Conservation (phyloP, 768 basidiomycete genomes). For the Lanmaoa pseudosensibilis region DNA sequence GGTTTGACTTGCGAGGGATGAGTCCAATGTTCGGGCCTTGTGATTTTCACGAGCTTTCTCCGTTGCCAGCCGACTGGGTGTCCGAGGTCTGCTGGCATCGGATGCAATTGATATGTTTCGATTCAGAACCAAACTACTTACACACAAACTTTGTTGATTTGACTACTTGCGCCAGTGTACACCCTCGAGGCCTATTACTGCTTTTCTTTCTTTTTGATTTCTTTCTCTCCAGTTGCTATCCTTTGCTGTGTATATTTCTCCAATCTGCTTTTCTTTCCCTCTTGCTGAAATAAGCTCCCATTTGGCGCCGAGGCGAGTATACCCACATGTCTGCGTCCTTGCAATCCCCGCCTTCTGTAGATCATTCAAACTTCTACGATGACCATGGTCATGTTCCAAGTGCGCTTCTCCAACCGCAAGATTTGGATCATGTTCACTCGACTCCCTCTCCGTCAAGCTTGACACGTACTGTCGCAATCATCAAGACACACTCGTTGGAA, state of each 20-base stretch:
- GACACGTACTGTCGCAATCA: constrained; percentile 78
- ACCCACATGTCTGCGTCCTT: constrained; percentile 23
- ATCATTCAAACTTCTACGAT: constrained; percentile 20
- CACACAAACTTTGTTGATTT: constrained; percentile 13
- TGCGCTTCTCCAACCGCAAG: constrained; percentile 3
- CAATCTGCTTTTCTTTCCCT: constrained; percentile 4
- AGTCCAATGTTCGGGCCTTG: neutral
- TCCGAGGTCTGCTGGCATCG: constrained; percentile 15
- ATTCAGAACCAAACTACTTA: constrained; percentile 12
- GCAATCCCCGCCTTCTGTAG: constrained; percentile 13
- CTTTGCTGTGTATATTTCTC: constrained; percentile 26
- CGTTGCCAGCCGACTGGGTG: neutral
- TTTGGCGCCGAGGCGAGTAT: constrained; percentile 5
- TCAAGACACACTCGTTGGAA: constrained; percentile 74
- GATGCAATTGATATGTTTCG: constrained; percentile 5
- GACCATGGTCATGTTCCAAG: constrained; percentile 2
- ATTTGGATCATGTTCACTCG: constrained; percentile 1
- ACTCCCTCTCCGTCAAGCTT: constrained; percentile 13
- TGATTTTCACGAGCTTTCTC: neutral
- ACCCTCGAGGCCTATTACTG: constrained; percentile 2
- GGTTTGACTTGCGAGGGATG: neutral
- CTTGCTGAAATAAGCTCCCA: neutral
- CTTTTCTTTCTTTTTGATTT: constrained; percentile 21
- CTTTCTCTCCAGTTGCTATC: constrained; percentile 12
- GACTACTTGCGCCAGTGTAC: constrained; percentile 3